Conservation (phyloP, 345 rosid species). For the Moringa oleifera region DNA sequence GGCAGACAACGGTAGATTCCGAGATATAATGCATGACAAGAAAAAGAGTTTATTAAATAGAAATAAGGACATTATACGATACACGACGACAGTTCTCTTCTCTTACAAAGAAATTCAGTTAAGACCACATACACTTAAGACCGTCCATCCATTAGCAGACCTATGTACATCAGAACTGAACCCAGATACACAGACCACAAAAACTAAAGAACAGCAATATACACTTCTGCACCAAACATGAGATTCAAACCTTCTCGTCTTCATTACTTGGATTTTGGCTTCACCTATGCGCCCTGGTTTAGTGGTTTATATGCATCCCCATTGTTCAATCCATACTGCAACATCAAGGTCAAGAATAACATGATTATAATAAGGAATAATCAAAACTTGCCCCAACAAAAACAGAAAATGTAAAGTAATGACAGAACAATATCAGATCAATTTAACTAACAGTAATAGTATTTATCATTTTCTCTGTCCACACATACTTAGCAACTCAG, state of each 20-base stretch:
- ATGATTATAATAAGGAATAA: conserved; percentile 1
- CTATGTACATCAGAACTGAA: neutral
- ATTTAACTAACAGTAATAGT: neutral
- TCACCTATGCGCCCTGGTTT: conserved; percentile 32
- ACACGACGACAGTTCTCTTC: neutral
- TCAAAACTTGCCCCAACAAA: neutral
- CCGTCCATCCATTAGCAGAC: neutral
- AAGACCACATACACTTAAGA: neutral
- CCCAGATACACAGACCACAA: neutral
- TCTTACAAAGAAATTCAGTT: neutral
- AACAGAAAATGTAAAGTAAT: neutral
- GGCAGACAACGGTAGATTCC: too few relatives aligned
- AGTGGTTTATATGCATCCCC: conserved; percentile 21
- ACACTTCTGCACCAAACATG: neutral
- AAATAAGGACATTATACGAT: neutral
- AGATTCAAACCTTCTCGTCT: conserved; percentile 7
- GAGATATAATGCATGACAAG: too few relatives aligned
- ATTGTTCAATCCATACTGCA: conserved; percentile 56
- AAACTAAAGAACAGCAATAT: neutral
- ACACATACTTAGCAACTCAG: neutral
- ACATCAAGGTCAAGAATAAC: conserved; percentile 1
- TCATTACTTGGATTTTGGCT: conserved; percentile 34
- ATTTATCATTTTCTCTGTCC: neutral
- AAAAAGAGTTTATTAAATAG: neutral
- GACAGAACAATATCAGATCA: neutral